Percentiles rank a stretch among this genome's conserved stretches.
phyloP scores from a whole-genome alignment of 2,329 filamentous ascomycete species.

The Rutstroemia sydowiana region DNA sequence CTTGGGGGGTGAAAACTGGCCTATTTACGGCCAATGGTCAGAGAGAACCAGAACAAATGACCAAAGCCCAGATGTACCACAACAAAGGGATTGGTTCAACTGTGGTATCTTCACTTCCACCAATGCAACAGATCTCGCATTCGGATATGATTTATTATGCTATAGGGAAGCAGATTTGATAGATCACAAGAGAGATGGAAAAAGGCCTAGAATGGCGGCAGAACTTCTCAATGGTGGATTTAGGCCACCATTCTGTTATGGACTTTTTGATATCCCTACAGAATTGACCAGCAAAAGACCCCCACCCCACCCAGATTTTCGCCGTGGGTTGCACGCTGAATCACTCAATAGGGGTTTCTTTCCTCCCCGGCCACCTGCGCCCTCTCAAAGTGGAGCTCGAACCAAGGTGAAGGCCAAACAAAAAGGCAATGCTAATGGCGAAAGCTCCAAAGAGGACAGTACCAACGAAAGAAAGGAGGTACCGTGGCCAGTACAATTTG shows the following conservation, averaged over 20 bases:
- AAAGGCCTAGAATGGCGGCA: neutral
- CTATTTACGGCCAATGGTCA: constrained; percentile 2
- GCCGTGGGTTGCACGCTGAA: too few species aligned
- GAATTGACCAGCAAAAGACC: neutral
- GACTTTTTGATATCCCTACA: neutral
- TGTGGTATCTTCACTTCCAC: neutral
- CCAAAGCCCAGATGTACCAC: constrained; percentile 1
- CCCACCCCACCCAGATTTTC: neutral
- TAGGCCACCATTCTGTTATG: neutral
- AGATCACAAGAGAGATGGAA: neutral
- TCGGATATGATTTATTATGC: constrained; percentile 5
- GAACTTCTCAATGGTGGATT: constrained; percentile 4
- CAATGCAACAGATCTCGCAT: neutral
- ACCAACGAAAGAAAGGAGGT: neutral
- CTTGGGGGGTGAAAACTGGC: neutral
- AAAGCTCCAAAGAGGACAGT: too few species aligned
- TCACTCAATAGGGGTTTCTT: too few species aligned
- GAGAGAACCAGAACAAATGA: too few species aligned
- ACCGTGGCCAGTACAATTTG: neutral
- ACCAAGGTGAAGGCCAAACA: neutral
- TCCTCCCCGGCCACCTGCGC: too few species aligned
- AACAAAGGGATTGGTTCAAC: neutral
- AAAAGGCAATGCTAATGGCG: too few species aligned
- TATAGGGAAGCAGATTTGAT: neutral
- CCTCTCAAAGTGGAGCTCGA: neutral